These are phyloP conservation scores for Leccinum fallax DNA, from an alignment of 1,284 basidiomycete species.

Conservation along the genomic window DNA sequence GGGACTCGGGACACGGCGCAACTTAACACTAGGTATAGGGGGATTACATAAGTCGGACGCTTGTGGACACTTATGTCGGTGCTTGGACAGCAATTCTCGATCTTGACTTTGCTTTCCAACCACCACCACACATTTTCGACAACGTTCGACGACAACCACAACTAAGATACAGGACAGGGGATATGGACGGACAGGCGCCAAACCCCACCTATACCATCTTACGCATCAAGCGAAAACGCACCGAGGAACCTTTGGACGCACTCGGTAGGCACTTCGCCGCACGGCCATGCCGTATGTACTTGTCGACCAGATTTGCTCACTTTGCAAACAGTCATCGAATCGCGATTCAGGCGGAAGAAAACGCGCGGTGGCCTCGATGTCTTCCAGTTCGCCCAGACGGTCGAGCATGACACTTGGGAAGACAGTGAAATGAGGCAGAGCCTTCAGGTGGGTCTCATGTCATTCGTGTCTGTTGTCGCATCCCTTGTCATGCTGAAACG, in stretches of 20 bases:
- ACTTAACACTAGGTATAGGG: neutral
- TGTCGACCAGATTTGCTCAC: slow-evolving; percentile 20
- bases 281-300: slow-evolving; percentile 2
- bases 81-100: neutral
- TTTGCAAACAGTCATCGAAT: slow-evolving; percentile 58
- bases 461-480: neutral
- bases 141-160: slow-evolving; percentile 1
- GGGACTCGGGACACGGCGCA: too few relatives aligned
- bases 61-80: slow-evolving; percentile 8
- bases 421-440: slow-evolving; percentile 55
- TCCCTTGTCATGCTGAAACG: neutral
- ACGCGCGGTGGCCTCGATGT: slow-evolving; percentile 59
- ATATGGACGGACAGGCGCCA: slow-evolving; percentile 23
- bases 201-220: slow-evolving; percentile 63
- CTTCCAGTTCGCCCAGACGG: slow-evolving; percentile 77
- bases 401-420: slow-evolving; percentile 69
- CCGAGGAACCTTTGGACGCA: slow-evolving; percentile 77
- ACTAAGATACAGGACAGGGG: slow-evolving; percentile 1
- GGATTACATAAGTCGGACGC: neutral
- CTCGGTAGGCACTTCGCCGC: slow-evolving; percentile 50
- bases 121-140: neutral
- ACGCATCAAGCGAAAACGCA: slow-evolving; percentile 77
- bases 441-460: slow-evolving; percentile 54
- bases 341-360: slow-evolving; percentile 59
- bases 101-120: neutral